Base-by-base conservation (phyloP, 305 asterid genomes). In the Fraxinus sp. region DNA sequence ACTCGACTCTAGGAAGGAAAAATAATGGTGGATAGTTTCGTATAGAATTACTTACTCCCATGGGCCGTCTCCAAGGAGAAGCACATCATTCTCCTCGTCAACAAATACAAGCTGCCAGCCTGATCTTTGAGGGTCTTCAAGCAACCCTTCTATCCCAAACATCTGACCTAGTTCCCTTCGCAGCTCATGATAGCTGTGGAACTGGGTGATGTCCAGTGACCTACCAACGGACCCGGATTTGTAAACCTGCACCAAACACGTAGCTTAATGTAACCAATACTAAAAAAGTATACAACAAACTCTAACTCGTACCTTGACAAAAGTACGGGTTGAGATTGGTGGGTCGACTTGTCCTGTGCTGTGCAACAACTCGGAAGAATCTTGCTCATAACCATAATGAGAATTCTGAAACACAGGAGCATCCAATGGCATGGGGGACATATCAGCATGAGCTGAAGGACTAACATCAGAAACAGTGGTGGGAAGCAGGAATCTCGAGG, bases 61-160 rank as follows among this genome's bases (percentile, higher is more conserved):
- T 26, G 99, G 98, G 85, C 91, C 99, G 88, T 96, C 99, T 86
- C 99, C 99, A 92, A 96, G 98, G 97, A 96, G 99, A 94, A 96
- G 99, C 75, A 90, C 83, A 75, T 96, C 99, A 41, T 94, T 87
- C 98, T 96, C 99, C 97, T 98, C 91, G 98, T 96, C 99, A 30
- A 96, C 98, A 81, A 96, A 96, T 96, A 96, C 98, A 96, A 96
- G 99, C 99, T 96, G 99, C 98, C 99, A 96, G 99, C 99, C 99
- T 96, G 98, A 96, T 96, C 99, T 94, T 86, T 93, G 93, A 89
- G 97, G 98, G 92, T 91, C 97, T 88, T 93, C 97, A 85, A 96
- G 94, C 88, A 94, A 89, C 87, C 99, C 99, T 83, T 92, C 92
- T 36, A 96, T 91, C 84, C 97, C 97, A 46, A 88, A 96, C 98